These are phyloP conservation scores for Dacryopinax spathularia DNA, from an alignment of 768 basidiomycete species.

Conservation along the genomic window DNA sequence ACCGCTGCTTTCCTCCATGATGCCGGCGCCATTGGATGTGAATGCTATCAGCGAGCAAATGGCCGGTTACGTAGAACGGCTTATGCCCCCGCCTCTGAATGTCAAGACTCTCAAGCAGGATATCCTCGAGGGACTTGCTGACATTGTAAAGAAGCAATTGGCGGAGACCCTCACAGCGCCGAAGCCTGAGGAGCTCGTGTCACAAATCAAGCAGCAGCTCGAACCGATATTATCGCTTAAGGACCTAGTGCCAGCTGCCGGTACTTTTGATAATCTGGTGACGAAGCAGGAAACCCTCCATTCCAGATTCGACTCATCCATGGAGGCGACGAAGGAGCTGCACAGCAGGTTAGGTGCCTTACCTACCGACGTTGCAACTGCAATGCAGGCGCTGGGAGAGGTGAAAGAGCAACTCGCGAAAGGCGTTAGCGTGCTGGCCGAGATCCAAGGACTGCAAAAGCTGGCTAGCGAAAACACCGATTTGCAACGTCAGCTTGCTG, in stretches of 20 bases:
- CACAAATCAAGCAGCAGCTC: slow-evolving; percentile 8
- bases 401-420: slow-evolving; percentile 50
- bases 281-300: background rate
- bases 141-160: slow-evolving; percentile 66
- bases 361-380: slow-evolving; percentile 33
- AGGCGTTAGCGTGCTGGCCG: slow-evolving; percentile 42
- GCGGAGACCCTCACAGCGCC: slow-evolving; percentile 22
- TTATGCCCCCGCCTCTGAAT: slow-evolving; percentile 55
- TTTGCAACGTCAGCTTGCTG: slow-evolving; percentile 54
- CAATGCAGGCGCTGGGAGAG: slow-evolving; percentile 31
- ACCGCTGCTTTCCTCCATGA: slow-evolving; percentile 43
- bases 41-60: slow-evolving; percentile 45
- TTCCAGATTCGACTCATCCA: background rate
- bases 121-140: slow-evolving; percentile 76
- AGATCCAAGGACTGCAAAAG: slow-evolving; percentile 56
- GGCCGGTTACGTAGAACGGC: slow-evolving; percentile 51
- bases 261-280: background rate
- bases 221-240: background rate
- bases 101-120: slow-evolving; percentile 80
- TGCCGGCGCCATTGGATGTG: slow-evolving; percentile 33
- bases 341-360: slow-evolving; percentile 33
- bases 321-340: slow-evolving; percentile 15
- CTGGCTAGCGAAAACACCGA: slow-evolving; percentile 42
- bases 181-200: background rate
- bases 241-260: background rate